phyloP scores from a whole-genome alignment of 2,329 filamentous ascomycete species.

The Fusarium albidum region DNA sequence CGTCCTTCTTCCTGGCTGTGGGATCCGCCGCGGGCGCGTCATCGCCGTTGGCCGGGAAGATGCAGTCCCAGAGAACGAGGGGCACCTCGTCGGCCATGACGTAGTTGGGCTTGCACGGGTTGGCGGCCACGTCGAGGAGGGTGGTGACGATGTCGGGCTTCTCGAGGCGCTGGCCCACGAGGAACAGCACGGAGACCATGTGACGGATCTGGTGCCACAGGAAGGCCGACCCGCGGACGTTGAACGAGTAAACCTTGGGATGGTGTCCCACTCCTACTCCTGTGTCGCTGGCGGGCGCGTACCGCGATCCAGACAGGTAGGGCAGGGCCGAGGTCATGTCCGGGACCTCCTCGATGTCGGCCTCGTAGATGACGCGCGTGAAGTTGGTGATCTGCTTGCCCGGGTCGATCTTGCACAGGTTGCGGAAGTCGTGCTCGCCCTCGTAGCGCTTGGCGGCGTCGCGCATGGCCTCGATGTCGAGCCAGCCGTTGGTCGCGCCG shows the following conservation, averaged over 20 bases:
- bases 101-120: constrained; percentile 83
- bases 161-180: constrained; percentile 90
- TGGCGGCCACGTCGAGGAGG: constrained; percentile 75
- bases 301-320: constrained; percentile 58
- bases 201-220: constrained; percentile 98
- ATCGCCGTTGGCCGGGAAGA: constrained; percentile 69
- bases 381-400: constrained; percentile 91
- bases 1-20: constrained; percentile 55
- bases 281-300: constrained; percentile 37
- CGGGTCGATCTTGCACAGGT: constrained; percentile 94
- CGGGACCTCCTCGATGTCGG: constrained; percentile 77
- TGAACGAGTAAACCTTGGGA: constrained; percentile 85
- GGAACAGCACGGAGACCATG: constrained; percentile 92
- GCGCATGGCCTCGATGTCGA: constrained; percentile 89
- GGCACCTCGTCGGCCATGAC: constrained; percentile 90
- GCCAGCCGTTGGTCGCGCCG: constrained; percentile 71
- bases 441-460: constrained; percentile 81
- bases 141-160: constrained; percentile 74
- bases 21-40: constrained; percentile 41
- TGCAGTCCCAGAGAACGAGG: constrained; percentile 94
- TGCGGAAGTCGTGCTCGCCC: constrained; percentile 92
- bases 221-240: constrained; percentile 89
- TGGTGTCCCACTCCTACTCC: constrained; percentile 27
- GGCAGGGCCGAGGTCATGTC: constrained; percentile 62
- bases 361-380: constrained; percentile 78